Base-by-base conservation (phyloP, 148 eudicot genomes). In the Hydrangea macrophylla region DNA sequence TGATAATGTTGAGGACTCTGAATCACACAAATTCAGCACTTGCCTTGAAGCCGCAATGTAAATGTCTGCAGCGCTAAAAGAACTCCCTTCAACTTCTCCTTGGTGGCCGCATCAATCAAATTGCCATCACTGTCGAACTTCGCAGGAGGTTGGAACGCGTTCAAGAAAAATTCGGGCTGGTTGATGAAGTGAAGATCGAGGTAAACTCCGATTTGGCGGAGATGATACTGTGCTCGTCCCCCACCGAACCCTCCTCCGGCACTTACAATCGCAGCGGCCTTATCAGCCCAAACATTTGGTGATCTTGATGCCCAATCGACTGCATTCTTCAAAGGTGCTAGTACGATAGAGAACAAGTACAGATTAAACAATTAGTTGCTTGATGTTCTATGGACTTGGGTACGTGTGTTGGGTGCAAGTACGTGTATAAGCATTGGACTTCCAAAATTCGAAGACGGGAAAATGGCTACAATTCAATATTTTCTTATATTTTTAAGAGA, bases 241-340 rank as follows among this genome's bases (percentile, higher is more conserved):
- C 98, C 96, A 39, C 92, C 90, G 62, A 73, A 78, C 48, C 79
- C 83, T 24, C 94, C 96, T 42, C 86, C 93, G 0, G 93, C 72
- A 58, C 94, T 92, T 35, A 92, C 37, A 12, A 84, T 80, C 25
- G 98, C 96, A 44, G 88, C 96, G 17, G 92, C 75, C 76, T 92
- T 92, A 45, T 83, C 88, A 17, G 83, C 94, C 96, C 94, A 92
- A 48, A 81, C 84, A 71, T 90, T 92, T 53, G 96, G 92, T 0
- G 94, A 74, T 79, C 96, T 81, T 17, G 98, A 92, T 45, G 86
- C 96, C 96, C 96, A 92, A 60, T 90, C 94, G 15, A 92, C 62
- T 1, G 94, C 96, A 60, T 92, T 92, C 73, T 92, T 92, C 77
- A 92, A 56, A 39, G 92, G 92, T 68, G 82, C 96, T 88, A 71